phyloP scores from a whole-genome alignment of 129 eudicot genomes.

The Lactuca saligna region DNA sequence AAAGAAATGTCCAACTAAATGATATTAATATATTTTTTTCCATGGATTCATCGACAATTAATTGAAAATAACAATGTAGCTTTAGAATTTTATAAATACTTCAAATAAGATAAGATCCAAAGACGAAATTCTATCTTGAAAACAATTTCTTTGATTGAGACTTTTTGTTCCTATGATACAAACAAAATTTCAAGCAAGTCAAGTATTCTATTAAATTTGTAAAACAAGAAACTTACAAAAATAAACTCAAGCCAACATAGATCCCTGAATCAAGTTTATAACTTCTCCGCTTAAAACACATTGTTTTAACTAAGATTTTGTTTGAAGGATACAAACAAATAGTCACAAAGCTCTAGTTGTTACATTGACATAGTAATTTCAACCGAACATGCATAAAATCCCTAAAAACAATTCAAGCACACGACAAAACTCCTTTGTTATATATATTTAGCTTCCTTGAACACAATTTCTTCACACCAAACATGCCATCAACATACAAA shows the following conservation, averaged over 20 bases:
- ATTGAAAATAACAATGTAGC: background rate
- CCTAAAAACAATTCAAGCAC: background rate
- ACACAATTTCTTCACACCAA: background rate
- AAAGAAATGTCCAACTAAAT: too few relatives aligned
- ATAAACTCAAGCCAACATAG: background rate
- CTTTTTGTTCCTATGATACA: background rate
- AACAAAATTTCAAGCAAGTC: background rate
- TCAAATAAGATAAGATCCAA: background rate
- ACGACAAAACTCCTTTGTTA: background rate
- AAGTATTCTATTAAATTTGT: too few relatives aligned
- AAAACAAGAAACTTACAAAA: background rate
- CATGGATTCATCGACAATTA: too few relatives aligned
- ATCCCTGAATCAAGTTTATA: conserved; percentile 12
- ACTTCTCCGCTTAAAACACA: background rate
- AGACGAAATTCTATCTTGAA: background rate
- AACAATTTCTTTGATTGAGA: background rate
- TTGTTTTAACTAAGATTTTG: background rate
- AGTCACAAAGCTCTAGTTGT: background rate
- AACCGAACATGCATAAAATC: background rate
- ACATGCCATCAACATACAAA: background rate
- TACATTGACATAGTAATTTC: background rate
- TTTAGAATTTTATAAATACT: too few relatives aligned
- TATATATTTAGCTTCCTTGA: background rate
- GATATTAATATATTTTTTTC: too few relatives aligned
- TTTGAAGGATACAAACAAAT: background rate